Base-by-base conservation (phyloP, 2,329 filamentous ascomycete genomes). In the Raffaelea ambrosiae region DNA sequence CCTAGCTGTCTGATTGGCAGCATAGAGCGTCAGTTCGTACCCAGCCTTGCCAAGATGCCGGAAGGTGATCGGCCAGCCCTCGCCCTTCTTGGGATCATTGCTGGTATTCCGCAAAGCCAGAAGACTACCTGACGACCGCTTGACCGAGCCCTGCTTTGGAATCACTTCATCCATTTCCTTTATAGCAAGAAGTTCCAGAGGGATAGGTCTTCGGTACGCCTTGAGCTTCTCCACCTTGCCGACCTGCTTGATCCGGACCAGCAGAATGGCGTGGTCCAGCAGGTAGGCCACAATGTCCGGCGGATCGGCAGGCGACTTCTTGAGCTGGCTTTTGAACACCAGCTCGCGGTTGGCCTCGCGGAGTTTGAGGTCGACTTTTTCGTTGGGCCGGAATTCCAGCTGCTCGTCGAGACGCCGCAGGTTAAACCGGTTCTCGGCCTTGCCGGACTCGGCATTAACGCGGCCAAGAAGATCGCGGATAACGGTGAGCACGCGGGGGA, bases 391-490 rank as follows among this genome's bases (percentile, higher is more conserved):
- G 74, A 95, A 98, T 53, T 91, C 88, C 54, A 98, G 79, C 58
- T 95, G 87, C 57, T 93, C 83, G 61, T 96, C 93, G 29, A 98
- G 76, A 56, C 89, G 86, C 64, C 91, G 85, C 49, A 98, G 71
- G 63, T 97, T 97, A 74, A 95, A 97, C 46, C 93, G 85, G 62
- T 98, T 98, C 66, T 98, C 93, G 1, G 93, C 89, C 69, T 95
- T 96, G 58, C 93, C 93, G 55, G 89, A 95, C 65, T 97, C 93
- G 14, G 87, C 79, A 60, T 98, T 98, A 61, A 98, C 93, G 54
- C 87, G 79, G 45, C 81, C 85, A 44, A 98, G 70, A 56, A 95
- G 84, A 56, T 91, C 87, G 58, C 88, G 84, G 67, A 98, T 96
- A 64, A 88, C 77, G 23, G 74, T 79, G 57, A 97, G 80, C 8